Conservation (phyloP, 2,329 filamentous ascomycete species). For the Monosporascus sp. region DNA sequence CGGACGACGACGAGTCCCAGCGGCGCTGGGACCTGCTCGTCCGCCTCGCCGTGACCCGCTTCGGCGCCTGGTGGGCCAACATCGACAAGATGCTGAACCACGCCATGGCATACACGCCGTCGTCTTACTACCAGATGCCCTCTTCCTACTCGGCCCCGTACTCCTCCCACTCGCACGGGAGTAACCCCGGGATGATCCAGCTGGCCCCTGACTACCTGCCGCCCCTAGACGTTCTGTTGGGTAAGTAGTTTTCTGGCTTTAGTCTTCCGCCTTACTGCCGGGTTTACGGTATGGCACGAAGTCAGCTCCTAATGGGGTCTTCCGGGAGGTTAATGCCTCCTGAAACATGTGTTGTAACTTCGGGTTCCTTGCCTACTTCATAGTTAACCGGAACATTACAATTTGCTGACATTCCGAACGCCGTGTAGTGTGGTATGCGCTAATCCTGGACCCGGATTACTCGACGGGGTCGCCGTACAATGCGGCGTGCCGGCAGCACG, state of each 20-base stretch:
- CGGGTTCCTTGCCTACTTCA: no score
- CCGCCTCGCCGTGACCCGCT: constrained; percentile 1
- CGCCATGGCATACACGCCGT: constrained; percentile 1
- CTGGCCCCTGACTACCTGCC: constrained; percentile 4
- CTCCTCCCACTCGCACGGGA: background rate
- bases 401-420: no score
- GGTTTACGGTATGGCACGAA: no score
- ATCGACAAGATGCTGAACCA: constrained; percentile 2
- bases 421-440: background rate
- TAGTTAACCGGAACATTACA: no score
- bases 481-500: background rate
- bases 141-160: no score
- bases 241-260: no score
- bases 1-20: background rate
- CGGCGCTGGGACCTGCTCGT: background rate
- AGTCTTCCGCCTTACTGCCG: no score
- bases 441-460: background rate
- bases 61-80: background rate
- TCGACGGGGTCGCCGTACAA: no score
- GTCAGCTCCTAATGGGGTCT: no score
- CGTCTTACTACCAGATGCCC: background rate
- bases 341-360: no score
- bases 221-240: constrained; percentile 4
- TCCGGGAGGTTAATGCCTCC: no score
- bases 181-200: background rate